phyloP scores from a whole-genome alignment of 805 yeast species.

The Hagleromyces aurorensis region DNA sequence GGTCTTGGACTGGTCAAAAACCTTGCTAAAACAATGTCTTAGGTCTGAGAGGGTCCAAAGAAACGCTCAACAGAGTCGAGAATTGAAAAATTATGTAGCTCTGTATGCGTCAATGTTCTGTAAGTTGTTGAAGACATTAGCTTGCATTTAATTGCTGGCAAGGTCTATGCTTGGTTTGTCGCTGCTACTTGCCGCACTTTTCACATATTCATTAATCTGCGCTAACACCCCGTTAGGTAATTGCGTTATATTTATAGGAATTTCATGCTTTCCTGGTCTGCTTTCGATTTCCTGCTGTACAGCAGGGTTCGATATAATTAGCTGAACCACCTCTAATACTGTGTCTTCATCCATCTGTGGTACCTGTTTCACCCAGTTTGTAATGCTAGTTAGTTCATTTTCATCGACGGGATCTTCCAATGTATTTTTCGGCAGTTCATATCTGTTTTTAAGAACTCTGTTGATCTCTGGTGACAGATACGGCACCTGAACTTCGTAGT shows the following conservation, averaged over 20 bases:
- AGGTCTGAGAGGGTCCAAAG: too few relatives aligned
- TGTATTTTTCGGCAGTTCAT: slow-evolving; percentile 54
- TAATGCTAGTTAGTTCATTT: slow-evolving; percentile 32
- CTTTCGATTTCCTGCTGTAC: slow-evolving; percentile 16
- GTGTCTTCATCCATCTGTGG: slow-evolving; percentile 20
- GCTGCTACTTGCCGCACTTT: too few relatives aligned
- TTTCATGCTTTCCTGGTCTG: slow-evolving; percentile 16
- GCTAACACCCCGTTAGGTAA: slow-evolving; percentile 20
- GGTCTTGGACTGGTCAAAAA: too few relatives aligned
- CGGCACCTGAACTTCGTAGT: slow-evolving; percentile 69
- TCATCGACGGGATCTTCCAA: slow-evolving; percentile 26
- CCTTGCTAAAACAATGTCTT: too few relatives aligned
- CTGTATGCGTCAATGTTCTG: too few relatives aligned
- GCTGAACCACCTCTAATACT: slow-evolving; percentile 18
- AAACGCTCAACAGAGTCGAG: too few relatives aligned
- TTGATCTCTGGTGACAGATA: slow-evolving; percentile 59
- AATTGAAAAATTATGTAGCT: too few relatives aligned
- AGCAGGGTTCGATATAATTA: slow-evolving; percentile 21
- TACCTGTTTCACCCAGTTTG: slow-evolving; percentile 9
- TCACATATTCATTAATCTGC: slow-evolving; percentile 8
- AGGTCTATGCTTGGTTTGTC: too few relatives aligned
- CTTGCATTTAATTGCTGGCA: too few relatives aligned
- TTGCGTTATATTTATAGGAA: slow-evolving; percentile 20
- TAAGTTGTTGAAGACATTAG: too few relatives aligned
- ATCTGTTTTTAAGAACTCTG: slow-evolving; percentile 60